Evolutionary conservation across 495 filamentous ascomycete genomes (phyloP), one percentile per base, ranked within the genome.

Genomic region (Aspergillus nidulans): DNA sequence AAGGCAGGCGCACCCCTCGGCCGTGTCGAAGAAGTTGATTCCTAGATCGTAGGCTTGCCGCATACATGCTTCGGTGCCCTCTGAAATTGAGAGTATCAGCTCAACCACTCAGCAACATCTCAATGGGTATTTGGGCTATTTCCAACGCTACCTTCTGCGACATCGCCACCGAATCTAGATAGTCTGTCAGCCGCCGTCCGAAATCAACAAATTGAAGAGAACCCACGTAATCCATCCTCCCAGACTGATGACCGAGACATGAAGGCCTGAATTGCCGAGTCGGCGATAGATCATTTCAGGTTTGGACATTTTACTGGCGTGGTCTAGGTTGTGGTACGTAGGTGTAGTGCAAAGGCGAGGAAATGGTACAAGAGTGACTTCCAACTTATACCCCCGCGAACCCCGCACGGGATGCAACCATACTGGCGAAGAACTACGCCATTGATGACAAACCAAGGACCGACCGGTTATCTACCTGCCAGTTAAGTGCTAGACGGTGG

Each of bases 41-140:
- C 88, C 88, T 41, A 78, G 74, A 63, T 91, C 85, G 60, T 87
- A 91, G 6, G 88, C 88, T 13, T 84, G 81, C 66, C 88, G 86
- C 76, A 91, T 81, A 63, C 87, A 90, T 1, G 78, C 72, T 58
- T 80, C 82, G 0, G 85, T 78, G 32, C 77, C 78, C 53, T 89
- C 85, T 86, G 59, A 0, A 40, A 3, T 13, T 6, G 1, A 7
- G 19, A 13, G 15, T 20, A 40, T 41, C 20, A 15, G 28, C 16
- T 25, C 4, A 5, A 13, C 3, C n/a, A 18, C 15, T 20, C 4
- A 40, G 6, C 8, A 9, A 20, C 6, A 15, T 2, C 20, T 28
- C 12, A 30, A 6, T 10, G n/a, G 10, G 20, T 1, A 34, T 6
- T 18, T 21, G 8, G 21, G 13, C 15, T 0, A 39, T n/a, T n/a